Base-by-base conservation (phyloP, 495 filamentous ascomycete genomes). In the Podospora pseudocomata region DNA sequence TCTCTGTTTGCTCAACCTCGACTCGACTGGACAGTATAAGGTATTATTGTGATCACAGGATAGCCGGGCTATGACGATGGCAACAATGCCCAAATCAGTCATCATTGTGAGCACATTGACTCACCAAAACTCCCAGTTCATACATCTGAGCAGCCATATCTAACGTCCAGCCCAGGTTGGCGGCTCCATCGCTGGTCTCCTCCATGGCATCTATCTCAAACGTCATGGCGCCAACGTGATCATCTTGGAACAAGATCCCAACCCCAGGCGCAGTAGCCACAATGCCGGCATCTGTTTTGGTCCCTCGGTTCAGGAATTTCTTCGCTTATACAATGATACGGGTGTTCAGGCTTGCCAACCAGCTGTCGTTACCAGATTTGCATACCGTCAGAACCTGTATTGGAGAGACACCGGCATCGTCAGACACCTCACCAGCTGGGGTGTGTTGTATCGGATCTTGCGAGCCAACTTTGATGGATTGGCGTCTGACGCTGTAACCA, bases 381-480 rank as follows among this genome's bases (percentile, higher is more conserved):
- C 71, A 13, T 73, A 23, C 32, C 65, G 67, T 61, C 72, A 67
- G 65, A 55, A 32, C 27, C 13, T 11, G 0, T 19, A 68, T n/a
- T 28, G 64, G 32, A 34, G 26, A 7, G 6, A 63, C 2, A n/a
- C 66, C 39, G 59, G 69, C 4, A 61, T 68, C 18, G 56, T 59
- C 11, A 76, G 76, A 65, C 72, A 76, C 27, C 78, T 79, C 66
- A 77, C 79, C 0, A 81, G 76, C 71, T 87, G 85, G 84, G 81
- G 82, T 60, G 59, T 81, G 55, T 65, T 83, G 19, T 86, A 86
- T 65, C 74, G 79, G 63, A 65, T 83, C 4, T 71, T 86, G 61
- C 70, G 85, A 18, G 83, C 81, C 19, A 83, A 83, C 69, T 84
- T 83, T 65, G 85, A 87, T 72, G 80, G 81, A 0, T 68, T 79